Conservation (phyloP, 139 green algal genomes). For the Chlamydomonas eustigma region DNA sequence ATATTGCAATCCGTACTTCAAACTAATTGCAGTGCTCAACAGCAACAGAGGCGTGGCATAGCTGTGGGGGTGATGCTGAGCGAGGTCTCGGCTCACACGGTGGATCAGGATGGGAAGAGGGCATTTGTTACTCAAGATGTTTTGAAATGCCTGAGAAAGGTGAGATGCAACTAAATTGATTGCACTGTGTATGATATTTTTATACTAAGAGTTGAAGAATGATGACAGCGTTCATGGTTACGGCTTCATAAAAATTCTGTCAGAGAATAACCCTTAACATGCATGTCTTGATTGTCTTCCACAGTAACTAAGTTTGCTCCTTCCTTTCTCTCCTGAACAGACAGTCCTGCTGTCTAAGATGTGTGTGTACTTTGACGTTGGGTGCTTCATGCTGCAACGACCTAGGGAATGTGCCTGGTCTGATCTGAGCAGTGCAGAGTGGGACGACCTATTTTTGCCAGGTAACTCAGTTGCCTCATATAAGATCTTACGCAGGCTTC, state of each 20-base stretch:
- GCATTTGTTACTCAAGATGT: constrained; percentile 76
- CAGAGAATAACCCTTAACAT: too few species aligned
- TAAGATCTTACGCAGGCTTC: too few species aligned
- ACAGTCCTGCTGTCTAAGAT: constrained; percentile 53
- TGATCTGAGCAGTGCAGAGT: constrained; percentile 44
- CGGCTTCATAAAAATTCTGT: too few species aligned
- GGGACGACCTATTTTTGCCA: constrained; percentile 72
- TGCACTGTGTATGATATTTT: background rate
- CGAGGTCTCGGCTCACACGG: constrained; percentile 75
- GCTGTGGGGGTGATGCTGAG: constrained; percentile 72
- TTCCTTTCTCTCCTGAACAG: too few species aligned
- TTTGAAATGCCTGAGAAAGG: constrained; percentile 81
- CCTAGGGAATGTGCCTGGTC: constrained; percentile 37
- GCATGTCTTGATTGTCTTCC: background rate
- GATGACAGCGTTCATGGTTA: background rate
- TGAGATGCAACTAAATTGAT: constrained; percentile 17
- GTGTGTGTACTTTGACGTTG: constrained; percentile 79
- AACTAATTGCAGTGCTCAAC: too few species aligned
- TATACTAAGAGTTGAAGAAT: background rate
- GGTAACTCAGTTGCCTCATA: constrained; percentile 3
- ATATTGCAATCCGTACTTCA: too few species aligned
- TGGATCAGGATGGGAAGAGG: constrained; percentile 69
- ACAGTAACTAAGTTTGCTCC: too few species aligned
- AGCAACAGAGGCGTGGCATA: constrained; percentile 13
- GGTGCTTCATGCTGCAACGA: constrained; percentile 35